Conservation (phyloP, 441 rosid species). For the Populus tomentosa region DNA sequence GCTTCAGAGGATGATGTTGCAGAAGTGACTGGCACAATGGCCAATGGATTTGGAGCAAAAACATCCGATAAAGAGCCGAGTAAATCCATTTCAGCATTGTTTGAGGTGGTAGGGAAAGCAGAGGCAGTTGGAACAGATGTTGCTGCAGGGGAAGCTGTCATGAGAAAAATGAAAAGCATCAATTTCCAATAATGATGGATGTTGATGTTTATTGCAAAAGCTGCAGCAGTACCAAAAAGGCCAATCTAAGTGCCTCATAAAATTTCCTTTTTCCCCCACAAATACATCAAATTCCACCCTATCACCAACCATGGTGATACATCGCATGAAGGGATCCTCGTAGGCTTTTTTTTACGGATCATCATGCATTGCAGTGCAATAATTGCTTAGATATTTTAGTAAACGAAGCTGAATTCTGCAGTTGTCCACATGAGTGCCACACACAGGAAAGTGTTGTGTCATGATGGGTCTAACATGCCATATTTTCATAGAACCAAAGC, state of each 20-base stretch:
- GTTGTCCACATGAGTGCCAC: not conserved
- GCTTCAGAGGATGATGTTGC: slow-evolving; percentile 40
- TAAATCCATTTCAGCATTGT: slow-evolving; percentile 70
- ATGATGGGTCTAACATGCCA: not conserved
- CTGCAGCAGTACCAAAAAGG: not conserved
- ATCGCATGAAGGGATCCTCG: not conserved
- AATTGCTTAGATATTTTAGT: not conserved
- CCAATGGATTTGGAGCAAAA: slow-evolving; percentile 62
- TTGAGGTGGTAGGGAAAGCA: slow-evolving; percentile 44
- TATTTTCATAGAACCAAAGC: not conserved
- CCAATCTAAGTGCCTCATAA: not conserved
- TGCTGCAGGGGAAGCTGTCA: slow-evolving; percentile 34
- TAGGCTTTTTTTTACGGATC: not conserved
- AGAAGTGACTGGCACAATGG: slow-evolving; percentile 60
- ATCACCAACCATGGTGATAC: not conserved
- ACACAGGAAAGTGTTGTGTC: not conserved
- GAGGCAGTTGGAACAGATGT: slow-evolving; percentile 32
- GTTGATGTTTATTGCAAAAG: not conserved
- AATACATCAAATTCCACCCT: slow-evolving; percentile 12
- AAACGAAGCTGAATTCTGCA: not conserved
- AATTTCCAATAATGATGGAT: not conserved
- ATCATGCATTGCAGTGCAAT: not conserved
- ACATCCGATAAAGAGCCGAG: slow-evolving; percentile 80
- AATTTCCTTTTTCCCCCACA: not conserved
- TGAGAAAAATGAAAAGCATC: slow-evolving; percentile 13